Evolutionary conservation across 1,284 basidiomycete genomes (phyloP), one percentile per base, ranked within the genome.

Genomic region (Xerocomus minutiporus): DNA sequence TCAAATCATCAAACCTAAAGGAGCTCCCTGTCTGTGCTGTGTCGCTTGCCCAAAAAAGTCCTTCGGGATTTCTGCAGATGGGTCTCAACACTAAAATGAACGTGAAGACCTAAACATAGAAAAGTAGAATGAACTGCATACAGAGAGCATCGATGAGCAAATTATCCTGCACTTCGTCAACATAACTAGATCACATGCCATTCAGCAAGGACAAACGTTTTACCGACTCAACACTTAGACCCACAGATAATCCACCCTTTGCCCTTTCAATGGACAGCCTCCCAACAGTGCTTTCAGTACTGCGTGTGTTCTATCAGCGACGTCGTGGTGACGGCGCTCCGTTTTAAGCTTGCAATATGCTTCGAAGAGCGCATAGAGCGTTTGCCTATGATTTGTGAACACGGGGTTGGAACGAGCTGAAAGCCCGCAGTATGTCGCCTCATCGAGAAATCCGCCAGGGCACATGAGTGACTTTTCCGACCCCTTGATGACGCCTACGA

Each of bases 31-130:
- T 86, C 59, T 90, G 87, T 0, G 87, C 86, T 0, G 88, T 90
- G 60, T 90, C 87, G 0, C 87, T 88, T 0, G 87, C 87, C 83
- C 84, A 90, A 61, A 88, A 88, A 25, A 86, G 67, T 0, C 88
- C 87, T 48, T 84, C 71, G 0, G 80, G 76, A 59, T 89, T 88
- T 11, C 66, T 66, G 23, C 84, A 88, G 3, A 88, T 61, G 0
- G 67, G 70, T 12, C 84, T 72, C 42, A 90, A 64, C 2, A 90
- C 86, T 88, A 51, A 13, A 32, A 20, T 15, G 20, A 35, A 41
- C n/a, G 13, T 52, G 15, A 63, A 40, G 17, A 43, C 17, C 7
- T 2, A 23, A 9, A 28, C 8, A 40, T 8, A 31, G 1, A 5
- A 54, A 32, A 20, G 28, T 5, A 26, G 8, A 1, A 7, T 5